Conservation (phyloP, 2,329 filamentous ascomycete species). For the Myriosclerotinia duriaeana region DNA sequence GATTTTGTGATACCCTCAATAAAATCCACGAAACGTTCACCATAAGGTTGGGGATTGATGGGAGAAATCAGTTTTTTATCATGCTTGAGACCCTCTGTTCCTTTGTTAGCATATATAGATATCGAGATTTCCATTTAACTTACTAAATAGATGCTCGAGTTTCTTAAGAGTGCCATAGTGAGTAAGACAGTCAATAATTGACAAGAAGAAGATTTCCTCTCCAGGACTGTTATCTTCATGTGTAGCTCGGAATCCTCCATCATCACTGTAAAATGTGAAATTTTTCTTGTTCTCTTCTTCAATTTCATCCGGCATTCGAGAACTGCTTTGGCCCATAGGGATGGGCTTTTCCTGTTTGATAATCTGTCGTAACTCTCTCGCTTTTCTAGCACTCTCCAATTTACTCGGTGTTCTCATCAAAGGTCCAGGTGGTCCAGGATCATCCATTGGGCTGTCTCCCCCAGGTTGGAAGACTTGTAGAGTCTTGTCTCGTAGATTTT, state of each 20-base stretch:
- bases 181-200: conserved; percentile 96
- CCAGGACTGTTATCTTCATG: conserved; percentile 83
- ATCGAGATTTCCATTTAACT: conserved; percentile 19
- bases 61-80: conserved; percentile 89
- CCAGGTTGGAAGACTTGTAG: conserved; percentile 92
- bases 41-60: conserved; percentile 85
- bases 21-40: conserved; percentile 90
- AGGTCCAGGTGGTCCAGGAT: conserved; percentile 50
- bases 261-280: conserved; percentile 88
- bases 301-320: conserved; percentile 87
- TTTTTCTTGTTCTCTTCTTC: conserved; percentile 68
- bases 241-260: conserved; percentile 89
- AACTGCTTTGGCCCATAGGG: conserved; percentile 80
- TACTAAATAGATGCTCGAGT: conserved; percentile 88
- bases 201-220: conserved; percentile 95
- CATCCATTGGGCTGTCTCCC: conserved; percentile 61
- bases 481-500: conserved; percentile 86
- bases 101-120: conserved; percentile 29
- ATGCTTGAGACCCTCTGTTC: conserved; percentile 69
- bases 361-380: conserved; percentile 84
- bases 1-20: conserved; percentile 90
- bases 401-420: conserved; percentile 91
- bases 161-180: conserved; percentile 95
- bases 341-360: conserved; percentile 90
- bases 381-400: conserved; percentile 86